Percentiles rank a stretch among this genome's conserved stretches.
Conservation (phyloP, 371 early-diverging fungal species). For the Fennellomyces sp. region DNA sequence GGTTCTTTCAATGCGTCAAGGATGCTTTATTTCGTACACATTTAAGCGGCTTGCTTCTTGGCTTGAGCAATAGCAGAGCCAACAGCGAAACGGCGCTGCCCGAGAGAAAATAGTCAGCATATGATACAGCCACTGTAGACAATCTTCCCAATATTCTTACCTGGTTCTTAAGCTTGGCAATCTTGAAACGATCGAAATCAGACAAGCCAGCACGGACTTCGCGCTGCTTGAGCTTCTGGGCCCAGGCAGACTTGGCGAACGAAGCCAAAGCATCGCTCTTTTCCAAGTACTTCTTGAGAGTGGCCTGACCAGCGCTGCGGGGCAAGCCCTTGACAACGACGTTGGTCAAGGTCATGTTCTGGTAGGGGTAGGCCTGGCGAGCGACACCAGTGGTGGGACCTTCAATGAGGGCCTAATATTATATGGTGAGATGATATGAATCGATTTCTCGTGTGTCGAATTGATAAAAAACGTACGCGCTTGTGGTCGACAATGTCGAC, state of each 20-base stretch:
- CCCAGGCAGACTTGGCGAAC: constrained; percentile 92
- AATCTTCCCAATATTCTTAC: constrained; percentile 30
- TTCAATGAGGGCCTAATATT: constrained; percentile 85
- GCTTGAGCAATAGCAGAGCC: constrained; percentile 39
- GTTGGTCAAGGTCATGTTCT: constrained; percentile 88
- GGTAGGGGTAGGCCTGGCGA: constrained; percentile 88
- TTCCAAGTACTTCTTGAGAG: constrained; percentile 83
- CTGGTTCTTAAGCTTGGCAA: constrained; percentile 82
- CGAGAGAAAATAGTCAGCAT: constrained; percentile 8
- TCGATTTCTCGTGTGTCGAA: not conserved
- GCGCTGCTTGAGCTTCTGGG: constrained; percentile 90
- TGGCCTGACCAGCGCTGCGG: constrained; percentile 77
- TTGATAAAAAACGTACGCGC: constrained; percentile 61
- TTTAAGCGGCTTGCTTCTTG: constrained; percentile 55
- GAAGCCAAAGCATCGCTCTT: constrained; percentile 76
- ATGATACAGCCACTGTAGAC: not conserved
- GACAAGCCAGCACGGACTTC: constrained; percentile 74
- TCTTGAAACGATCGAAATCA: constrained; percentile 98
- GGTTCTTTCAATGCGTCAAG: constrained; percentile 4
- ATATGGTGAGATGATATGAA: not conserved
- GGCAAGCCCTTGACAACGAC: constrained; percentile 85
- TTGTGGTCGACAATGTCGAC: constrained; percentile 99
- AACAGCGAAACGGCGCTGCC: constrained; percentile 49
- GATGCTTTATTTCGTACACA: not conserved
- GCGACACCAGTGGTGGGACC: constrained; percentile 95